Evolutionary conservation across 139 green algal genomes (phyloP), one percentile per base, ranked within the genome.

Genomic region (Chlamydomonas incerta): DNA sequence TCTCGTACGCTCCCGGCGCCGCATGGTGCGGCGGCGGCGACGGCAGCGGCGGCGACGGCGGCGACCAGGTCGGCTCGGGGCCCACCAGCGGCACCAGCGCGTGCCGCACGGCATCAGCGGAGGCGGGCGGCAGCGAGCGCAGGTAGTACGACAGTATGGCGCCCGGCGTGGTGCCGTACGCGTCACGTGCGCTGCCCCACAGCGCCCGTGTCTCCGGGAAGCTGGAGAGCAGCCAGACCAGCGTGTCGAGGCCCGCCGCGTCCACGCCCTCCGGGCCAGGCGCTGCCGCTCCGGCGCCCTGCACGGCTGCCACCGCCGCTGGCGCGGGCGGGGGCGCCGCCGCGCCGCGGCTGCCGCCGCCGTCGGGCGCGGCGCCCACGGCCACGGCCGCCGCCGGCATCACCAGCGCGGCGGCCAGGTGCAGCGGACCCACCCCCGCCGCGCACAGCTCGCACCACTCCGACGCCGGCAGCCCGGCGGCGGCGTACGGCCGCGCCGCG

Each of bases 121-220:
- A 62, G 18, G 15, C 60, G n/a, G 75, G 60, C 35, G 75, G 8
- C 58, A 82, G 34, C 75, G 26, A 37, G 2, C 17, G 31, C 33
- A 82, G 28, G 26, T 72, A n/a, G 75, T 72, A 72, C 75, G 35
- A 60, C 58, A 82, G 37, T 2, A 82, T n/a, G 35, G 6, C 75
- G 14, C 35, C 75, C 4, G 75, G 60, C 26, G 75, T 82, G 62
- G 23, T 63, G 57, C 75, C 75, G 60, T 82, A 72, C 60, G 34
- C 60, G 75, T 82, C 75, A 14, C 37, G 75, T 18, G 37, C 35
- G 0, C 10, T 41, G 9, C 21, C 4, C 75, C 75, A 82, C 37
- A 55, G 28, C 52, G 2, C 34, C 6, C 34, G 37, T 14, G 58
- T 26, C 31, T 24, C 35, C 0, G 75, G 75, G 62, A 72, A 82